phyloP scores from a whole-genome alignment of 129 eudicot genomes.

The Pulicaria dysenterica region DNA sequence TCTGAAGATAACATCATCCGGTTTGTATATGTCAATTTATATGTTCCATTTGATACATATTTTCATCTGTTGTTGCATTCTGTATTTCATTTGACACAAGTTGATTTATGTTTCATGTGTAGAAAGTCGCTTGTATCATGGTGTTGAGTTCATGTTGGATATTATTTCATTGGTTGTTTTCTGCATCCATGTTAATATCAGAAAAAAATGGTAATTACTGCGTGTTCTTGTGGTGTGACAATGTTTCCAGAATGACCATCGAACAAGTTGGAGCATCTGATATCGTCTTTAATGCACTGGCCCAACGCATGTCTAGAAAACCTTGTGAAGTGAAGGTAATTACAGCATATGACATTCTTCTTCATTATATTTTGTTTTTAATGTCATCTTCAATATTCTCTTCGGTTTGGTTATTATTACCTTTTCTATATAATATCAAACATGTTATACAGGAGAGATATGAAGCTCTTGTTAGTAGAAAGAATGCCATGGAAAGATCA shows the following conservation, averaged over 20 bases:
- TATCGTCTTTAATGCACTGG: constrained; percentile 54
- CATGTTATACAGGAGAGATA: constrained; percentile 86
- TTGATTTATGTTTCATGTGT: too few relatives aligned
- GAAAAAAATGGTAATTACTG: background rate
- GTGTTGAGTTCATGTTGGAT: too few relatives aligned
- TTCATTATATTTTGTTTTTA: constrained; percentile 10
- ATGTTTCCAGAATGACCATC: constrained; percentile 56
- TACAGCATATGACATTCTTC: constrained; percentile 12
- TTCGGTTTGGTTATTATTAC: constrained; percentile 19
- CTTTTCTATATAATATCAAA: constrained; percentile 45
- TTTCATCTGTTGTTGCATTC: background rate
- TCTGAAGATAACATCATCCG: constrained; percentile 81
- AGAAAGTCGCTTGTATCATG: too few relatives aligned
- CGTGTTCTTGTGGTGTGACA: constrained; percentile 23
- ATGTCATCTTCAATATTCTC: background rate
- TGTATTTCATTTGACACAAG: too few relatives aligned
- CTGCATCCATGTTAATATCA: too few relatives aligned
- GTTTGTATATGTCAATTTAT: constrained; percentile 48
- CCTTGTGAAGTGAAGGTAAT: constrained; percentile 77
- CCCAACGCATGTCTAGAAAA: constrained; percentile 64
- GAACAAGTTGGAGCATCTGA: constrained; percentile 60
- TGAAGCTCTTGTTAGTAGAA: constrained; percentile 55
- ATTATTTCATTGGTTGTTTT: too few relatives aligned
- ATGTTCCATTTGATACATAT: constrained; percentile 22
- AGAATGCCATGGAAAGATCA: constrained; percentile 28